Base-by-base conservation (phyloP, 257 asterid species). In the Rehmannia glutinosa region DNA sequence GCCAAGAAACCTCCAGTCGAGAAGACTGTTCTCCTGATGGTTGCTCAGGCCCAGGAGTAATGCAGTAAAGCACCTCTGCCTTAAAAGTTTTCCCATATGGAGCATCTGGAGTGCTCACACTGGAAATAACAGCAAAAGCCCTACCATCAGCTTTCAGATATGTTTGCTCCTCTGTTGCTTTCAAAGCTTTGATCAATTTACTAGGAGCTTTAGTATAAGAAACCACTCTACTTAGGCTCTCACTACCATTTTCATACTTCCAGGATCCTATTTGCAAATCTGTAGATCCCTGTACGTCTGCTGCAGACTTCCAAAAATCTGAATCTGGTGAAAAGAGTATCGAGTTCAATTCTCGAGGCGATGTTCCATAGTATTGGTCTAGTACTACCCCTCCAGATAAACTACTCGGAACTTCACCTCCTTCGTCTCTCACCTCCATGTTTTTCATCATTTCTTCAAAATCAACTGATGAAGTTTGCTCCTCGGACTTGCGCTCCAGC, bases 91-190 rank as follows among this genome's bases (percentile, higher is more conserved):
- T 74, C 63, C 99, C 98, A 13, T 87, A 91, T 4, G 98, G 98
- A 69, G 98, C 98, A 77, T 94, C 99, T 9, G 97, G 99, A 55
- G 98, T 94, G 76, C 88, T 83, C 73, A 84, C 99, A 72, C 60
- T 66, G 19, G 90, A 78, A 33, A 86, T 79, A 54, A 94, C 86
- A 32, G 90, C 88, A 82, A 83, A 91, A 33, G 66, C 42, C 73
- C 83, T 87, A 49, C 87, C 93, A 77, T 94, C 97, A 28, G 89
- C 93, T 84, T 80, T 89, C 78, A 91, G 36, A 68, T 91, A 94
- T 1, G 81, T 78, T 59, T 91, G 99, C 75, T 94, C 99, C 83
- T 94, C 98, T 1, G 71, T 87, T 20, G 99, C 78, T 84, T 83
- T 94, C 79, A 91, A 75, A 62, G 98, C 95, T 81, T 75, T 94